A percentile compares a stretch with the other conserved stretches of the same genome.
Evolutionary conservation across 768 basidiomycete genomes (phyloP).

Genomic region (Leucocoprinus sp.): DNA sequence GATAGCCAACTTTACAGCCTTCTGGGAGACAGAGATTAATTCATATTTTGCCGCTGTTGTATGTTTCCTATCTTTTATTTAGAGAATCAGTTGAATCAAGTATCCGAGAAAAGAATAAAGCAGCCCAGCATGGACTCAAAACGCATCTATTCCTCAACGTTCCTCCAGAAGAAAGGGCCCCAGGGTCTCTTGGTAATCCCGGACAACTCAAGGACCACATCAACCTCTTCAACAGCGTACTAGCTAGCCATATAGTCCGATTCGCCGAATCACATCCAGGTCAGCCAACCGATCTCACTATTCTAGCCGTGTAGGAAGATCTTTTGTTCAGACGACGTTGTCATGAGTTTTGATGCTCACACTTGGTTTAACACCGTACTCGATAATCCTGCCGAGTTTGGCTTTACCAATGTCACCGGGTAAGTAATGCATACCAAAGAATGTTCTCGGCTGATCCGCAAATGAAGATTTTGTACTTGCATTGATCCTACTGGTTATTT

Average conservation of each 20-base stretch:
- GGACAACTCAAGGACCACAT: conserved; percentile 32
- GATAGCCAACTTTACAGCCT: conserved; percentile 40
- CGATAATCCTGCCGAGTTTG: conserved; percentile 30
- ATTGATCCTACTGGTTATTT: conserved; percentile 35
- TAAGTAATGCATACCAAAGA: too few relatives aligned
- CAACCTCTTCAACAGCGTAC: conserved; percentile 32
- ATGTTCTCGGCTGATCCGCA: not conserved
- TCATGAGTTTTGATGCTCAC: conserved; percentile 44
- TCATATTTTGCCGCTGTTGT: conserved; percentile 45
- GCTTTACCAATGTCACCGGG: conserved; percentile 45
- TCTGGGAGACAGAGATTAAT: conserved; percentile 42
- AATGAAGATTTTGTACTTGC: conserved; percentile 41
- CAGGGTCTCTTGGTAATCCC: conserved; percentile 26
- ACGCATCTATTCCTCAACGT: conserved; percentile 49
- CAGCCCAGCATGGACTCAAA: conserved; percentile 31
- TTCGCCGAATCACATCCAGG: conserved; percentile 32
- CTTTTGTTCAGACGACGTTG: conserved; percentile 22
- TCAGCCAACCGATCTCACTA: conserved; percentile 4
- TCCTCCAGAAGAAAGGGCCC: conserved; percentile 45
- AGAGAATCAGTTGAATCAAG: not conserved
- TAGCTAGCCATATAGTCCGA: conserved; percentile 24
- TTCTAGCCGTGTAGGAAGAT: too few relatives aligned
- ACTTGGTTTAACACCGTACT: conserved; percentile 39
- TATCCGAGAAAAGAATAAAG: conserved; percentile 18
- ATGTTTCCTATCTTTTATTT: conserved; percentile 13